Base-by-base conservation (phyloP, 139 green algal species). In the Auxenochlorella pyrenoidosa region DNA sequence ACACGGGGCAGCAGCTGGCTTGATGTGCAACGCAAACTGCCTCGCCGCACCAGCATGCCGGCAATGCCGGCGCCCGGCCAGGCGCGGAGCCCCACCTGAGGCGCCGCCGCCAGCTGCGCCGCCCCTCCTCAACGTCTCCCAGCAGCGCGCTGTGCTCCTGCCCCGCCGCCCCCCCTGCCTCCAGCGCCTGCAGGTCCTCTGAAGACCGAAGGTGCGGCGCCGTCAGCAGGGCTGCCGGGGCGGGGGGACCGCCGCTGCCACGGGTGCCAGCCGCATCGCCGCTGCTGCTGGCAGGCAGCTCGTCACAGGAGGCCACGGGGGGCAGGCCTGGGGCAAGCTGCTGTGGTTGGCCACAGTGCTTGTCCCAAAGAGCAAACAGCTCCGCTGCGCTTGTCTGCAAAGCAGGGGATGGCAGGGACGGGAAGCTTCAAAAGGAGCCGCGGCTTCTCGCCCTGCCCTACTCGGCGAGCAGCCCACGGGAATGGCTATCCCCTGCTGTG, bases 291-390 rank as follows among this genome's bases (percentile, higher is more conserved):
- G 0, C 77, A 28, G n/a, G 18, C 54, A 34, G 51, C 30, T 51
- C 38, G 38, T 36, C 38, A 36, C 19, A n/a, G 5, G 72, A 79
- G 72, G 38, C 38, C 72, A 54, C 21, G 38, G 40, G 16, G 4
- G 72, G 13, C 15, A 82, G 76, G 32, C 34, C 26, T 0, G 21
- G 43, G 34, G 43, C 36, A 16, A 30, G 28, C 5, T 28, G 84
- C 13, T n/a, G n/a, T n/a, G n/a, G n/a, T n/a, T n/a, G n/a, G n/a
- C 84, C 84, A 13, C 84, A 88, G 58, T 77, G 40, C 0, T 76
- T 41, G 58, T 83, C 73, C 84, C 84, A 88, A 8, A 60, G 24
- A 30, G 83, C 84, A 70, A 82, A 88, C 71, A 88, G 84, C 38
- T 75, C 59, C 0, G 60, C 19, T 0, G 38, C 26, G 36, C 38